phyloP scores from a whole-genome alignment of 176 grass and related monocot species.

The Raddia guianensis region DNA sequence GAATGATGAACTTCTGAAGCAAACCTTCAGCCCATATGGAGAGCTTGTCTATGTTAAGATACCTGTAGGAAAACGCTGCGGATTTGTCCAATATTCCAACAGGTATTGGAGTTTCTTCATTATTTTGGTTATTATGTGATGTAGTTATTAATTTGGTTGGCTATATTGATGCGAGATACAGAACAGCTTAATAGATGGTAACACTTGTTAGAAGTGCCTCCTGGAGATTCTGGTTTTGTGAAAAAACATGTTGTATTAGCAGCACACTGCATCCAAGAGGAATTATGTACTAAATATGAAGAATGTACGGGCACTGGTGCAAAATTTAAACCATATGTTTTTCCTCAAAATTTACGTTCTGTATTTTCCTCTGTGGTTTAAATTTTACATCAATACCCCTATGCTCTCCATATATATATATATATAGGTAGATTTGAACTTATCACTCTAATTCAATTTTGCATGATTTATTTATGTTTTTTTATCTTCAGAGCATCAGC shows the following conservation, averaged over 20 bases:
- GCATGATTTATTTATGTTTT: not conserved
- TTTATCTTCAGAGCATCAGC: constrained; percentile 41
- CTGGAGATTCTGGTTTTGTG: not conserved
- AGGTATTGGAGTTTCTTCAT: constrained; percentile 27
- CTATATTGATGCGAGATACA: not conserved
- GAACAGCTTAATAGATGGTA: not conserved
- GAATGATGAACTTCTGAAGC: constrained; percentile 51
- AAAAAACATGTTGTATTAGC: not conserved
- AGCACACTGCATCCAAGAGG: not conserved
- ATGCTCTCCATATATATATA: too few relatives aligned
- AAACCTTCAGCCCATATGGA: constrained; percentile 61
- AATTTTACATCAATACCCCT: too few relatives aligned
- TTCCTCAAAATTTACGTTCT: too few relatives aligned
- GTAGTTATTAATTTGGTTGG: not conserved
- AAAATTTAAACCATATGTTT: not conserved
- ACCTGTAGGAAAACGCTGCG: constrained; percentile 59
- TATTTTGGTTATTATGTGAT: constrained; percentile 12
- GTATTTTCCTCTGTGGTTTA: too few relatives aligned
- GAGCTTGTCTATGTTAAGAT: constrained; percentile 62
- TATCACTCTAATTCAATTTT: constrained; percentile 4
- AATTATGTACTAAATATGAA: not conserved
- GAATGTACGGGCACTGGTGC: not conserved
- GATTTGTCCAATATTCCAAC: constrained; percentile 65
- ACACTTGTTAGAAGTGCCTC: not conserved
- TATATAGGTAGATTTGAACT: not conserved